These are phyloP conservation scores for Ustilago crameri DNA, from an alignment of 1,284 basidiomycete species.

Conservation along the genomic window DNA sequence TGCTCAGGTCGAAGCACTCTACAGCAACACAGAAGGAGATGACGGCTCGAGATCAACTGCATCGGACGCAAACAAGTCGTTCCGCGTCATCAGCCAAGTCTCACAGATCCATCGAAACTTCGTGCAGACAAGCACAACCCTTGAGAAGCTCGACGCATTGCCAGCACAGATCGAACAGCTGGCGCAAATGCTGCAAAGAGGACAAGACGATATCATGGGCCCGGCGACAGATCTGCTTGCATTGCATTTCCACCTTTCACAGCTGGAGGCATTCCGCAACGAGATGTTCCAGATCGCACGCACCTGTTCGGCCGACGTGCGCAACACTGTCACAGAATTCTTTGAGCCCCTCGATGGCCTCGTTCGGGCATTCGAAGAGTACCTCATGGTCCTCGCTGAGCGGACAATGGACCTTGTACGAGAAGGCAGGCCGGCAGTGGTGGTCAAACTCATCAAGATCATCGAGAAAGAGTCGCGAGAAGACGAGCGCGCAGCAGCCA, in stretches of 20 bases:
- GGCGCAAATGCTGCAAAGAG: constrained; percentile 80
- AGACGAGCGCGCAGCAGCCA: constrained; percentile 95
- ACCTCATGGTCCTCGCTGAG: constrained; percentile 81
- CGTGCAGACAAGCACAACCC: constrained; percentile 92
- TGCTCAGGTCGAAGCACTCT: constrained; percentile 81
- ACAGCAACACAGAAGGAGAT: constrained; percentile 31
- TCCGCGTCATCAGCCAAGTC: constrained; percentile 72
- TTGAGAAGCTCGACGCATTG: constrained; percentile 90
- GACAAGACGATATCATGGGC: constrained; percentile 79
- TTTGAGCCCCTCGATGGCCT: constrained; percentile 89
- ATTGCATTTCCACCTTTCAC: constrained; percentile 87
- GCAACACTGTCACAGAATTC: constrained; percentile 78
- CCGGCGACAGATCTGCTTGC: constrained; percentile 86
- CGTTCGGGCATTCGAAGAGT: constrained; percentile 85
- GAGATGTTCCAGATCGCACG: constrained; percentile 64
- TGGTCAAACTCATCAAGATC: constrained; percentile 92
- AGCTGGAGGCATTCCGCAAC: constrained; percentile 91
- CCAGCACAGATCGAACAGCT: constrained; percentile 82
- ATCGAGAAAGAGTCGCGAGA: constrained; percentile 91
- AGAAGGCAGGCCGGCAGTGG: constrained; percentile 81
- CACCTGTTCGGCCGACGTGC: constrained; percentile 76
- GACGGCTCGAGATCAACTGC: constrained; percentile 26
- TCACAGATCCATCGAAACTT: constrained; percentile 96
- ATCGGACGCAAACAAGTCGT: constrained; percentile 49
- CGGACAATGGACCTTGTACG: constrained; percentile 81